Conservation (phyloP, 2,329 filamentous ascomycete genomes). For the Exutisphaerella laricina region DNA sequence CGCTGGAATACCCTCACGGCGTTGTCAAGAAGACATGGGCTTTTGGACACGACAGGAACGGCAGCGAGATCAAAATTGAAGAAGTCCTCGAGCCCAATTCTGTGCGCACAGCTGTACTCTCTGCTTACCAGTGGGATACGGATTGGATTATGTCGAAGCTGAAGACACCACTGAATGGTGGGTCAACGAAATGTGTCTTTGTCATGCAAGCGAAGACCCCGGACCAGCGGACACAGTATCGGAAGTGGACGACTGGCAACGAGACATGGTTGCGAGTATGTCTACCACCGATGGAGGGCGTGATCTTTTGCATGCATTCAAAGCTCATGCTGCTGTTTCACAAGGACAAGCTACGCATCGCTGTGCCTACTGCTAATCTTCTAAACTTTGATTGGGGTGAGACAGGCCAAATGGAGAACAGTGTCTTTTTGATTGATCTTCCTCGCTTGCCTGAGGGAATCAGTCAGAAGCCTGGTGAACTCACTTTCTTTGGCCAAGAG, state of each 20-base stretch:
- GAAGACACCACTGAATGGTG: conserved; percentile 57
- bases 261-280: conserved; percentile 54
- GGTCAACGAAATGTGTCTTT: conserved; percentile 46
- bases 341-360: conserved; percentile 65
- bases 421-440: conserved; percentile 87
- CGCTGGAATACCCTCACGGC: conserved; percentile 52
- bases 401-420: conserved; percentile 77
- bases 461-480: conserved; percentile 27
- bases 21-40: conserved; percentile 78
- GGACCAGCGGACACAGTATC: conserved; percentile 33
- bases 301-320: conserved; percentile 77
- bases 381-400: conserved; percentile 88
- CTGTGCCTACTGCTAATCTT: conserved; percentile 81
- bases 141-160: conserved; percentile 62
- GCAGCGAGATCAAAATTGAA: conserved; percentile 78
- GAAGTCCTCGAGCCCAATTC: conserved; percentile 71
- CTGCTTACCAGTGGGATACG: conserved; percentile 80
- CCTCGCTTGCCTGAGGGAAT: conserved; percentile 49
- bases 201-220: conserved; percentile 54
- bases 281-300: conserved; percentile 74
- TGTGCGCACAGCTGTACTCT: conserved; percentile 72
- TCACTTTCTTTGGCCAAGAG: conserved; percentile 61
- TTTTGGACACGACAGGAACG: conserved; percentile 53
- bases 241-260: conserved; percentile 26
- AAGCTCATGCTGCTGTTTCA: conserved; percentile 91